phyloP scores from a whole-genome alignment of 1,139 yeast genomes.

The Yamadazyma trypodendri region DNA sequence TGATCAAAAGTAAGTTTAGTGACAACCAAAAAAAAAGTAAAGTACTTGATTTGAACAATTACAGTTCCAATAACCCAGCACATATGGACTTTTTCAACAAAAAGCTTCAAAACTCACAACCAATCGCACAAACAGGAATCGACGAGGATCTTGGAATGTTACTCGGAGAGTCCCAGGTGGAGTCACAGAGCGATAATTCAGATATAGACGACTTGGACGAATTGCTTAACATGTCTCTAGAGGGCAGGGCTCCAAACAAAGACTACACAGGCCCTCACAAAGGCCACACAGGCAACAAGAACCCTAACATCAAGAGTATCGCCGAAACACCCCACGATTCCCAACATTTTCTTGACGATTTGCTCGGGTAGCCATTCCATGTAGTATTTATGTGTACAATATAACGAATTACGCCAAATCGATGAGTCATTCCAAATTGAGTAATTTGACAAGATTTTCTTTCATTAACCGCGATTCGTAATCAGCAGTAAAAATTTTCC shows the following conservation, averaged over 20 bases:
- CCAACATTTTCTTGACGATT: conserved; percentile 22
- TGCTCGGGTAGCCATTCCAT: conserved; percentile 12
- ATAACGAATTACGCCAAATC: background rate
- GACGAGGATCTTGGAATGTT: conserved; percentile 20
- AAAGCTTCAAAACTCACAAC: conserved; percentile 16
- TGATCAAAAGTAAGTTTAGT: conserved; percentile 29
- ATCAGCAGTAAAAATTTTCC: conserved; percentile 19
- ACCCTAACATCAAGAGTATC: too few species aligned
- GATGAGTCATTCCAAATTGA: conserved; percentile 29
- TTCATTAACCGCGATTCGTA: conserved; percentile 42
- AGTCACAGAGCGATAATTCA: too few species aligned
- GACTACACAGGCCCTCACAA: background rate
- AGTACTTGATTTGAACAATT: conserved; percentile 41
- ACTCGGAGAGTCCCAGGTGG: too few species aligned
- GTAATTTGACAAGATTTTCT: conserved; percentile 21
- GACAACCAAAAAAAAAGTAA: conserved; percentile 14
- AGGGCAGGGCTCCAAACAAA: background rate
- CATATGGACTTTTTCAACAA: conserved; percentile 29
- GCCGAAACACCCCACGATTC: too few species aligned
- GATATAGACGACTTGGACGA: conserved; percentile 3
- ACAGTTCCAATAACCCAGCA: conserved; percentile 21
- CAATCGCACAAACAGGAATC: conserved; percentile 2
- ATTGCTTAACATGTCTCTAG: background rate
- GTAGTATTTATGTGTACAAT: background rate
- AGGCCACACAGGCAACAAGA: background rate